Conservation (phyloP, 129 eudicot species). For the Heracleum sosnowskyi region DNA sequence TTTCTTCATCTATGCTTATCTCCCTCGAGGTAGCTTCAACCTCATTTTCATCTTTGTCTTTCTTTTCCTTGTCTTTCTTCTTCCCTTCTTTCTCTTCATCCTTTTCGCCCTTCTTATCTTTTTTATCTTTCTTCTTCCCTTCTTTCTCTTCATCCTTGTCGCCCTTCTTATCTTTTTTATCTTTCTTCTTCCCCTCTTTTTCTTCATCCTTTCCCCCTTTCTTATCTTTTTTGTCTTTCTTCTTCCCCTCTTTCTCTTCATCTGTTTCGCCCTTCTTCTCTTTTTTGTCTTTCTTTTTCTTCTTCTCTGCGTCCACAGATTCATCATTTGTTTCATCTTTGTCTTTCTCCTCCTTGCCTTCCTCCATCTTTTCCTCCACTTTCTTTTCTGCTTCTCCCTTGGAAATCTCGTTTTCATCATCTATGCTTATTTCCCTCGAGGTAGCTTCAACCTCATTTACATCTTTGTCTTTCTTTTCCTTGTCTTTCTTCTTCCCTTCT, state of each 20-base stretch:
- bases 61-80: background rate
- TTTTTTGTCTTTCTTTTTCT: constrained; percentile 18
- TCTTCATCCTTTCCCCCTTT: background rate
- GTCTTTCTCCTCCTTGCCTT: constrained; percentile 2
- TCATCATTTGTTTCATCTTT: background rate
- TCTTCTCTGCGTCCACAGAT: background rate
- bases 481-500: constrained; percentile 13
- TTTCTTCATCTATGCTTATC: constrained; percentile 18
- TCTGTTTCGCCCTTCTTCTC: constrained; percentile 19
- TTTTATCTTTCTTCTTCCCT: too few relatives aligned
- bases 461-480: too few relatives aligned
- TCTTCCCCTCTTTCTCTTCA: constrained; percentile 21
- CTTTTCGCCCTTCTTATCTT: background rate
- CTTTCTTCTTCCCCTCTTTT: constrained; percentile 4
- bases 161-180: background rate
- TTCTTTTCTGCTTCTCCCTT: too few relatives aligned
- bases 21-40: background rate
- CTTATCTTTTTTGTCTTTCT: constrained; percentile 15
- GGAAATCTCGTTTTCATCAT: too few relatives aligned
- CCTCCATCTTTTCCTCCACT: too few relatives aligned
- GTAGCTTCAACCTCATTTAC: too few relatives aligned
- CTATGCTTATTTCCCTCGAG: too few relatives aligned
- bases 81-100: constrained; percentile 23
- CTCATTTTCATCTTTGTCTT: constrained; percentile 20
- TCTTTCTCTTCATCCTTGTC: background rate